These are phyloP conservation scores for Fusarium continuum DNA, from an alignment of 2,329 filamentous ascomycete species.

Conservation along the genomic window DNA sequence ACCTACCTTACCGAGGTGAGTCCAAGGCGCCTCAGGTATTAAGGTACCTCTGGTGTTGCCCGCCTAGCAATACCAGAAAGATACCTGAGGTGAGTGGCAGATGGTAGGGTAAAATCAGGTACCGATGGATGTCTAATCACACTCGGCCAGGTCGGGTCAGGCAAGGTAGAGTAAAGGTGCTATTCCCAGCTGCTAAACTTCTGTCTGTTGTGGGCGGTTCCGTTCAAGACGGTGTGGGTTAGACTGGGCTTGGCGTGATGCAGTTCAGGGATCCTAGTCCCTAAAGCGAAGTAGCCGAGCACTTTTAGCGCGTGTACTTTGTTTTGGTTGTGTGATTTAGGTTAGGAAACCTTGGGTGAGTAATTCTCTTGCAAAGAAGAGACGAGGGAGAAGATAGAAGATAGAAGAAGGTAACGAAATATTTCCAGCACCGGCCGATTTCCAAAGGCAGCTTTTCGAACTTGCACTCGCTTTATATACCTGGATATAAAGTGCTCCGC, in stretches of 20 bases:
- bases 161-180: no score
- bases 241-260: conserved; percentile 27
- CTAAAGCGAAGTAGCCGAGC: background rate
- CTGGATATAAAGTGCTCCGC: background rate
- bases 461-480: background rate
- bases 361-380: background rate
- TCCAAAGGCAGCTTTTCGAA: background rate
- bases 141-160: conserved; percentile 12
- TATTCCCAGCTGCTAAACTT: conserved; percentile 28
- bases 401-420: background rate
- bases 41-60: conserved; percentile 6
- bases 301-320: background rate
- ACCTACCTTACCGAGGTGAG: no score
- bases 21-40: no score
- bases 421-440: background rate
- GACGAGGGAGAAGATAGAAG: no score
- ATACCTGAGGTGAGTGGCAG: conserved; percentile 13
- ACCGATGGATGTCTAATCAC: conserved; percentile 16
- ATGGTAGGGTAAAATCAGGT: conserved; percentile 12
- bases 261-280: conserved; percentile 23
- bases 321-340: background rate
- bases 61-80: conserved; percentile 3
- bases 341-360: background rate
- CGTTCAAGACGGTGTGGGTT: conserved; percentile 30
- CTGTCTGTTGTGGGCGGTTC: conserved; percentile 26